Evolutionary conservation across 2,329 filamentous ascomycete genomes (phyloP).

Genomic region (Thelonectria blattea): DNA sequence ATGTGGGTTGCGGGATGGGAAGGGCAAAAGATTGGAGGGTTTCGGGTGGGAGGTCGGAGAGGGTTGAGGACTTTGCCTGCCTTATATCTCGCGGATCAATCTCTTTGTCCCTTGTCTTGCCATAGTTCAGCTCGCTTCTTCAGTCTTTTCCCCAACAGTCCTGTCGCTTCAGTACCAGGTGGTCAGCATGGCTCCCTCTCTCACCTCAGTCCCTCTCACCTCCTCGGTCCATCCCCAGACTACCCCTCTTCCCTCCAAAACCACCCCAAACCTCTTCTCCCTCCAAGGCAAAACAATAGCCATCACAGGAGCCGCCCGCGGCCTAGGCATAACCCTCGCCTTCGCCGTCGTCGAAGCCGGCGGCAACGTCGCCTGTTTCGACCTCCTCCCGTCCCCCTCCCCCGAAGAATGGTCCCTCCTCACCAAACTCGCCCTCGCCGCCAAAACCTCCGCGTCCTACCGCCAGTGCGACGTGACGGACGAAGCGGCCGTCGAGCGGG

Average conservation of each 20-base stretch:
- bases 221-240: too few species aligned
- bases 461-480: conserved; percentile 54
- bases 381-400: conserved; percentile 48
- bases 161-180: not conserved
- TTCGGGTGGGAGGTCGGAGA: not conserved
- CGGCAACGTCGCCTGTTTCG: conserved; percentile 55
- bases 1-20: too few species aligned
- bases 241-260: conserved; percentile 38
- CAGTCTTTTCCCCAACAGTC: not conserved
- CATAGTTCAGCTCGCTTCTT: not conserved
- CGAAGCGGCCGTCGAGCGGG: conserved; percentile 45
- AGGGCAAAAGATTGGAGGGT: too few species aligned
- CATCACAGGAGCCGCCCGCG: conserved; percentile 58
- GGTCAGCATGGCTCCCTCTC: conserved; percentile 35
- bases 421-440: conserved; percentile 47
- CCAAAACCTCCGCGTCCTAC: conserved; percentile 47
- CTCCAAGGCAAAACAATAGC: conserved; percentile 51
- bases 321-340: conserved; percentile 57
- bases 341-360: conserved; percentile 56
- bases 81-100: conserved; percentile 9
- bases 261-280: conserved; percentile 49
- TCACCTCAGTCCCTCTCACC: too few species aligned
- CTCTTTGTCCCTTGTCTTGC: not conserved
- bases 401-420: conserved; percentile 49
- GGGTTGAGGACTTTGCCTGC: not conserved